Base-by-base conservation (phyloP, 306 rosid genomes). In the Cucurbita ficifolia region DNA sequence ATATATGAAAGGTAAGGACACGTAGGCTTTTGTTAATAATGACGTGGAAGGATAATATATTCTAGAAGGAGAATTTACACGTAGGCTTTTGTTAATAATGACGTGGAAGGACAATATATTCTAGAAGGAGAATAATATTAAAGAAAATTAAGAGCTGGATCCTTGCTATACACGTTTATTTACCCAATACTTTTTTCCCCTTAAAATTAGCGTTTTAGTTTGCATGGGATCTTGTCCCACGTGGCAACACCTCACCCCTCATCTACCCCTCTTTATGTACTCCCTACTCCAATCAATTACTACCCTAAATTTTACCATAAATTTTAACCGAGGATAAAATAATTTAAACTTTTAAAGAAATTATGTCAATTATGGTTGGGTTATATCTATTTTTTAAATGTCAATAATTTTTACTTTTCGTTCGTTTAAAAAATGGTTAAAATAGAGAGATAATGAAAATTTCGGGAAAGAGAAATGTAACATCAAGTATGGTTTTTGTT, bases 41-140 rank as follows among this genome's bases (percentile, higher is more conserved):
- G 73, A 68, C 40, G 73, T 68, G 73, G 73, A 22, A 68, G 22
- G 73, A 68, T 43, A 68, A 68, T 46, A 45, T 68, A 21, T 68
- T 67, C 6, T 67, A 63, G 17, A 36, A 61, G 12, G 49, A 33
- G 70, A 62, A 38, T 36, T n/a, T n/a, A n/a, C 69, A 61, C 69
- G 1, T 61, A 8, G 69, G 69, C 2, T 0, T 45, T 67, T 0
- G 33, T 19, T 45, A 67, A 67, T 67, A 11, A 43, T 67, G 72
- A 67, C 39, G 72, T 67, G 72, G 72, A 45, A 67, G 22, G 72
- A 67, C 19, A 67, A 67, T 45, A 67, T 67, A 19, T 67, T 67
- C 7, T 67, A 64, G n/a, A 38, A 62, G 12, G 50, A 35, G 71
- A 62, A 39, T 38, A 63, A 9, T n/a, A 18, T 1, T 43, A 19